Percentiles rank a stretch among this genome's conserved stretches.
These are phyloP conservation scores for Coemansia pectinata DNA, from an alignment of 192 early-diverging fungal genomes.

Conservation along the genomic window DNA sequence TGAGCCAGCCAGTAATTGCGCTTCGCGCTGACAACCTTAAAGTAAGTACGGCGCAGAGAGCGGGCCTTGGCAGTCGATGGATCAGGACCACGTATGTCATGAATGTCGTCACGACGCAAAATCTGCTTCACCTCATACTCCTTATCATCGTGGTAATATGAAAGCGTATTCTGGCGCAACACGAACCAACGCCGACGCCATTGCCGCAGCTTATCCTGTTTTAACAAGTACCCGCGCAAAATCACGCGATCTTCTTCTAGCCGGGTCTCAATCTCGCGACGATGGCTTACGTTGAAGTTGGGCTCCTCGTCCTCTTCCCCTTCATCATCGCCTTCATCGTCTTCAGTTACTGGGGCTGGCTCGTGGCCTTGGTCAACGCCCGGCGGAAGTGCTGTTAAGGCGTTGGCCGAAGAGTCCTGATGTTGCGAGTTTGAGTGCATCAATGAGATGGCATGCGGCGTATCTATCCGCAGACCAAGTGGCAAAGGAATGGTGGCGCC, in stretches of 20 bases:
- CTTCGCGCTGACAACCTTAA: conserved; percentile 43
- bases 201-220: conserved; percentile 53
- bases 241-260: conserved; percentile 46
- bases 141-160: conserved; percentile 48
- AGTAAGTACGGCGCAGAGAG: conserved; percentile 43
- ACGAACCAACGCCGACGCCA: conserved; percentile 59
- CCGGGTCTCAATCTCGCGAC: conserved; percentile 44
- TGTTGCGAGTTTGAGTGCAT: conserved; percentile 8
- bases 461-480: conserved; percentile 22
- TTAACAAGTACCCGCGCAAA: conserved; percentile 46
- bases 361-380: conserved; percentile 37
- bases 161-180: conserved; percentile 49
- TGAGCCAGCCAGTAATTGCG: conserved; percentile 57
- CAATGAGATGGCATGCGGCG: not conserved
- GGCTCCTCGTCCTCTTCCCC: conserved; percentile 48
- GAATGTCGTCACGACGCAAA: conserved; percentile 35
- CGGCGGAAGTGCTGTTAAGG: conserved; percentile 23
- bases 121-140: conserved; percentile 56
- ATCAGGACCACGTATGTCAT: conserved; percentile 46
- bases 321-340: conserved; percentile 17
- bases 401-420: conserved; percentile 1
- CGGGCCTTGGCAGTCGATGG: conserved; percentile 49
- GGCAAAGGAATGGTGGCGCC: not conserved
- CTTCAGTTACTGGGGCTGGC: conserved; percentile 22
- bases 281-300: conserved; percentile 47